Conservation (phyloP, 139 green algal genomes). For the Picochlorum sp. region DNA sequence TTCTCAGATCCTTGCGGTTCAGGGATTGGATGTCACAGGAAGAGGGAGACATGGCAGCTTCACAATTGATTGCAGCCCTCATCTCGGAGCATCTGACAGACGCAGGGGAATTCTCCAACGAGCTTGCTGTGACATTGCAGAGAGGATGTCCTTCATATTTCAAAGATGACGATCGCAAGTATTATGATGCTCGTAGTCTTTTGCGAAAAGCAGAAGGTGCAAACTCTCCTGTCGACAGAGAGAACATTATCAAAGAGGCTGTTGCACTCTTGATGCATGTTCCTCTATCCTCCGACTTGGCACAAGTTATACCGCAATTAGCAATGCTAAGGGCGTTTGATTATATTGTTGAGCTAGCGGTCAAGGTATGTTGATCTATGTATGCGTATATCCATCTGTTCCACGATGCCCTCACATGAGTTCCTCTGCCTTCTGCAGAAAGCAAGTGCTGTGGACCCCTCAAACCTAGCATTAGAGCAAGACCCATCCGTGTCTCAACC, state of each 20-base stretch:
- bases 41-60: conserved; percentile 46
- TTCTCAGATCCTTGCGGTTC: conserved; percentile 23
- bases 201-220: conserved; percentile 45
- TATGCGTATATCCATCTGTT: background rate
- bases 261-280: conserved; percentile 48
- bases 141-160: conserved; percentile 63
- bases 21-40: conserved; percentile 51
- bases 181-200: conserved; percentile 54
- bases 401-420: background rate
- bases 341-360: conserved; percentile 32
- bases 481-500: conserved; percentile 3
- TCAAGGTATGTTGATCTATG: conserved; percentile 1
- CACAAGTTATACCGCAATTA: conserved; percentile 51
- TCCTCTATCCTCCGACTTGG: conserved; percentile 49
- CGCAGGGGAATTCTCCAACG: conserved; percentile 32
- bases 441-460: conserved; percentile 56
- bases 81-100: conserved; percentile 48
- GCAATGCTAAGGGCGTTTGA: conserved; percentile 51
- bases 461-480: conserved; percentile 32
- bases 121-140: conserved; percentile 52
- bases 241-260: conserved; percentile 40
- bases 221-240: conserved; percentile 32
- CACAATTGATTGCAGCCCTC: conserved; percentile 55
- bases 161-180: conserved; percentile 60
- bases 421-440: conserved; percentile 27